A percentile compares a stretch with the other conserved stretches of the same genome.
These are phyloP conservation scores for Musa itinerans DNA, from an alignment of 176 grass and related monocot species.

Conservation along the genomic window DNA sequence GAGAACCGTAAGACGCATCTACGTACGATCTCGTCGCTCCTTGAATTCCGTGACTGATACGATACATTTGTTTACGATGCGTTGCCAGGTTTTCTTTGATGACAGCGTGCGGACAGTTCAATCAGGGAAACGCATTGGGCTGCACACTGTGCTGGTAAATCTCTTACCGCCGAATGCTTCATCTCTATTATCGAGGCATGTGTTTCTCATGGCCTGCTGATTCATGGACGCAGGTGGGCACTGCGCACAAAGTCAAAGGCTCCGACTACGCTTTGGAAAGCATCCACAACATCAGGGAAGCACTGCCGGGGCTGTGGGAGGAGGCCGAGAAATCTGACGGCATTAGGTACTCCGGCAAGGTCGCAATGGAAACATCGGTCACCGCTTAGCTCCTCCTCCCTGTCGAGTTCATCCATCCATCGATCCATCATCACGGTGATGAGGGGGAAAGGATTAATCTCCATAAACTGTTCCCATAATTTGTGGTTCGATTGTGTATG, in stretches of 20 bases:
- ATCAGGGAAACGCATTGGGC: slow-evolving; percentile 58
- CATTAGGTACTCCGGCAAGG: slow-evolving; percentile 59
- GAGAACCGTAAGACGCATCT: slow-evolving; percentile 44
- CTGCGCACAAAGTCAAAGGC: slow-evolving; percentile 54
- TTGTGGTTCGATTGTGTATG: too few relatives aligned
- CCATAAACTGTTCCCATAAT: too few relatives aligned
- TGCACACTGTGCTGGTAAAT: slow-evolving; percentile 63
- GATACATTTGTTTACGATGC: background rate
- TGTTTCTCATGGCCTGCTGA: background rate
- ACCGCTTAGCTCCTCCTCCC: slow-evolving; percentile 30
- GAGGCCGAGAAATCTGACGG: slow-evolving; percentile 63
- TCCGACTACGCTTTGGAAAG: slow-evolving; percentile 77
- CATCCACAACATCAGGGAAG: slow-evolving; percentile 84
- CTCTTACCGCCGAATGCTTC: background rate
- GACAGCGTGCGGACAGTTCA: slow-evolving; percentile 77
- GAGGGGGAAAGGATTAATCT: too few relatives aligned
- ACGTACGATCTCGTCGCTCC: background rate
- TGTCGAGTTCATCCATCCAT: background rate
- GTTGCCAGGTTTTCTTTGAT: slow-evolving; percentile 70
- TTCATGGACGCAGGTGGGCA: slow-evolving; percentile 53
- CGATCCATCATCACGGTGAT: background rate
- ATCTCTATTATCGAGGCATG: background rate
- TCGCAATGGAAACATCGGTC: slow-evolving; percentile 68
- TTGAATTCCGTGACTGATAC: background rate
- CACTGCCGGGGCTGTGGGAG: slow-evolving; percentile 77